These are phyloP conservation scores for Rutstroemia sp. DNA, from an alignment of 2,329 filamentous ascomycete genomes.

Conservation along the genomic window DNA sequence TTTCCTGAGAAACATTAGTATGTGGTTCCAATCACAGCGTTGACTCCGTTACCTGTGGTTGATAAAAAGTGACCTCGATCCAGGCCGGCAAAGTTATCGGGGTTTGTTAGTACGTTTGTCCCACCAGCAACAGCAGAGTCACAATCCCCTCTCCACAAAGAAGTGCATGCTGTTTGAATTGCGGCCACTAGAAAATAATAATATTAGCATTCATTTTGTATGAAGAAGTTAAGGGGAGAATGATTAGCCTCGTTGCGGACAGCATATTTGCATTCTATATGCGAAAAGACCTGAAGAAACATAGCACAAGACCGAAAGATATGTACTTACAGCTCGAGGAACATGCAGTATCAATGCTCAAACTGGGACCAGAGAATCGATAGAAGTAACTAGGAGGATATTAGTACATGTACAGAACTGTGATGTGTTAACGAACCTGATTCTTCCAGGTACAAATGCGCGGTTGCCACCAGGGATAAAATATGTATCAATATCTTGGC, in stretches of 20 bases:
- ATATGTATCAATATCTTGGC: conserved; percentile 23
- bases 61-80: conserved; percentile 12
- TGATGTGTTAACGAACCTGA: conserved; percentile 18
- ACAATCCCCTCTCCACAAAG: conserved; percentile 38
- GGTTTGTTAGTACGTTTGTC: conserved; percentile 29
- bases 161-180: conserved; percentile 45
- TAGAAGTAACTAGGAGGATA: conserved; percentile 28
- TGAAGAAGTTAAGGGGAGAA: neutral
- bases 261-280: no score
- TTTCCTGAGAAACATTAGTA: conserved; percentile 5
- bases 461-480: conserved; percentile 20
- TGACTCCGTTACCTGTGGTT: conserved; percentile 4
- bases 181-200: conserved; percentile 41
- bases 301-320: no score
- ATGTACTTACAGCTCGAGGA: conserved; percentile 26
- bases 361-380: conserved; percentile 39
- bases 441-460: conserved; percentile 23
- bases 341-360: conserved; percentile 53
- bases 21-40: neutral
- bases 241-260: no score
- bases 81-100: conserved; percentile 30
- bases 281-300: no score
- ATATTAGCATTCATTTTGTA: neutral
- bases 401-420: conserved; percentile 45
- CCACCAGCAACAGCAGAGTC: conserved; percentile 35